phyloP scores from a whole-genome alignment of 768 basidiomycete species.

The Gloeostereum incarnatum region DNA sequence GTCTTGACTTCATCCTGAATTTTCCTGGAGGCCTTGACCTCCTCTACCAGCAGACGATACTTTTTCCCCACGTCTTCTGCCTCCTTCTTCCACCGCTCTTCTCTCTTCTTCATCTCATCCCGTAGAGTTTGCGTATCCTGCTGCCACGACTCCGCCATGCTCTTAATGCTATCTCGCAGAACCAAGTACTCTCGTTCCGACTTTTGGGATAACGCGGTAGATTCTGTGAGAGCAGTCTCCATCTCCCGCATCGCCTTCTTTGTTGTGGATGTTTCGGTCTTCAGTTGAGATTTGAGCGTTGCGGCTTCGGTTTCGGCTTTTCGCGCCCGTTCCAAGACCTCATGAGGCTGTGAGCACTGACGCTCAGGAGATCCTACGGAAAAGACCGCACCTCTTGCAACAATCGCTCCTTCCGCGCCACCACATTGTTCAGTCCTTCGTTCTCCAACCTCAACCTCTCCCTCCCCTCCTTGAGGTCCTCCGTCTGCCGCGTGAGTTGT shows the following conservation, averaged over 20 bases:
- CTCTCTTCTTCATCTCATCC: constrained; percentile 67
- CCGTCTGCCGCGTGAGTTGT: constrained; percentile 75
- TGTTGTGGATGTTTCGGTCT: constrained; percentile 58
- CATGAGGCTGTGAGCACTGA: neutral
- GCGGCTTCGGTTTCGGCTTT: constrained; percentile 77
- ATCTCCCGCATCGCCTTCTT: constrained; percentile 77
- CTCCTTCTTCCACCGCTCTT: constrained; percentile 61
- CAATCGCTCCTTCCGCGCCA: constrained; percentile 78
- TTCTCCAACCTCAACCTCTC: constrained; percentile 80
- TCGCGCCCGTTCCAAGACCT: constrained; percentile 78
- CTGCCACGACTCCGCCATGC: constrained; percentile 66
- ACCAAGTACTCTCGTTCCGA: constrained; percentile 78
- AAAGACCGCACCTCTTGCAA: constrained; percentile 64
- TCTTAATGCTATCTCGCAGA: constrained; percentile 67
- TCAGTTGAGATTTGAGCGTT: constrained; percentile 60
- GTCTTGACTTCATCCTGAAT: constrained; percentile 36
- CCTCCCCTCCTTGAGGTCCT: constrained; percentile 82
- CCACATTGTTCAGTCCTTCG: constrained; percentile 81
- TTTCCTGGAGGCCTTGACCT: constrained; percentile 45
- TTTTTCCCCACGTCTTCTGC: constrained; percentile 61
- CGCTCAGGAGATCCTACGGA: neutral
- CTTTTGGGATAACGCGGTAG: constrained; percentile 69
- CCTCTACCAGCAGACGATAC: constrained; percentile 55
- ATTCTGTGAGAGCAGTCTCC: constrained; percentile 66
- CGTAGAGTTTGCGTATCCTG: constrained; percentile 60